Conservation (phyloP, 129 eudicot species). For the Lonicera japonica region DNA sequence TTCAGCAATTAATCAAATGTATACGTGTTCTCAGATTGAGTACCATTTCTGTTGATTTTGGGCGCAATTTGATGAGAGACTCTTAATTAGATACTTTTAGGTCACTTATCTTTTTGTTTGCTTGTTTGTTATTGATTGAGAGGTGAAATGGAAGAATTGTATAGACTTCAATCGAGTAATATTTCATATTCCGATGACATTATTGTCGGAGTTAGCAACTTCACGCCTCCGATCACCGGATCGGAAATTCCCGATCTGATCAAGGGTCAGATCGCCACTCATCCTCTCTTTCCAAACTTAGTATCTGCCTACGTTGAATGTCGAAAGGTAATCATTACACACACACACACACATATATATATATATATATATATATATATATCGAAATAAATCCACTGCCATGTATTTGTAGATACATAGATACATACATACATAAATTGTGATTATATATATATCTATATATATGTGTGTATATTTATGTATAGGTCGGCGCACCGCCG, state of each 20-base stretch:
- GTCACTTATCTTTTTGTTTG: too few relatives aligned
- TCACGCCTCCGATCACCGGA: background rate
- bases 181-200: constrained; percentile 2
- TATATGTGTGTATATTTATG: too few relatives aligned
- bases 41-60: too few relatives aligned
- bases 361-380: background rate
- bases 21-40: too few relatives aligned
- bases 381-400: background rate
- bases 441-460: background rate
- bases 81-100: too few relatives aligned
- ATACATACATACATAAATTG: too few relatives aligned
- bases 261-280: constrained; percentile 39
- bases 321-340: constrained; percentile 20
- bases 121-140: background rate
- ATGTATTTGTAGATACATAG: too few relatives aligned
- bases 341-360: background rate
- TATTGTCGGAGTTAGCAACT: background rate
- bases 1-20: too few relatives aligned
- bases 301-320: constrained; percentile 34
- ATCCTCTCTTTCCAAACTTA: constrained; percentile 40
- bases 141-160: constrained; percentile 16
- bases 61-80: too few relatives aligned
- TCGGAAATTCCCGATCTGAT: constrained; percentile 25
- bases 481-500: constrained; percentile 40
- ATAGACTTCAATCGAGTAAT: constrained; percentile 5